Evolutionary conservation across 208 protist genomes (phyloP).

Genomic region (Acanthamoeba castellanii): DNA sequence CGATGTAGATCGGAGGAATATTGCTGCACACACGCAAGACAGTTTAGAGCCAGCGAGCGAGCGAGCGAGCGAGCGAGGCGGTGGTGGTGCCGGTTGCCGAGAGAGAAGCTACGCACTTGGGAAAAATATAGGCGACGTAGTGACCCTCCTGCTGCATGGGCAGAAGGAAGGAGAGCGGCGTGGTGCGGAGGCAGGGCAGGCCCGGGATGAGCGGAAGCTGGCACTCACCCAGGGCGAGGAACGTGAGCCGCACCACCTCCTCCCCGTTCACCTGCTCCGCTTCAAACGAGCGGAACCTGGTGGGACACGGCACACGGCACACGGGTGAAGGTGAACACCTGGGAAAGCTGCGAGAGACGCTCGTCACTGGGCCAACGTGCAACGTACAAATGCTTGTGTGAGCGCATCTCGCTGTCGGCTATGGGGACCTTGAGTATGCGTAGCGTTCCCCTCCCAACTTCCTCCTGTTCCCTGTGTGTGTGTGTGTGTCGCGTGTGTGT

Average conservation of each 20-base stretch:
- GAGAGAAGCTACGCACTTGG: not conserved
- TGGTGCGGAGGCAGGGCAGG: conserved; percentile 31
- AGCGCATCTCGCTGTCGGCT: not conserved
- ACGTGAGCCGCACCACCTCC: conserved; percentile 1
- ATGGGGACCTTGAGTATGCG: conserved; percentile 48
- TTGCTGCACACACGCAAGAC: not conserved
- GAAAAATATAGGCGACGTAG: conserved; percentile 35
- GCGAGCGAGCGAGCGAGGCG: too few relatives aligned
- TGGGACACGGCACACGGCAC: not conserved
- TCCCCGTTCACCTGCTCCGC: conserved; percentile 14
- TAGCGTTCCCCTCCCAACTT: not conserved
- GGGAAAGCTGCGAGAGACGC: not conserved
- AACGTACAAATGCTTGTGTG: not conserved
- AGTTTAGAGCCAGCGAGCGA: too few relatives aligned
- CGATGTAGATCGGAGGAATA: conserved; percentile 31
- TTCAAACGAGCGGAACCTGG: not conserved
- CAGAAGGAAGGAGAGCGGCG: conserved; percentile 44
- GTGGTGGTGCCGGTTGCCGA: not conserved
- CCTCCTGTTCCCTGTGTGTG: conserved; percentile 37
- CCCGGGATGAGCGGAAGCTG: conserved; percentile 57
- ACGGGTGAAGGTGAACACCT: not conserved
- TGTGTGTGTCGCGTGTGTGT: not conserved
- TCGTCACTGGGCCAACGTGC: not conserved
- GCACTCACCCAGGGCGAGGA: conserved; percentile 3
- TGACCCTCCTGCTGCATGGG: conserved; percentile 61